phyloP scores from a whole-genome alignment of 176 grass and related monocot species.

The Musa acuminata region DNA sequence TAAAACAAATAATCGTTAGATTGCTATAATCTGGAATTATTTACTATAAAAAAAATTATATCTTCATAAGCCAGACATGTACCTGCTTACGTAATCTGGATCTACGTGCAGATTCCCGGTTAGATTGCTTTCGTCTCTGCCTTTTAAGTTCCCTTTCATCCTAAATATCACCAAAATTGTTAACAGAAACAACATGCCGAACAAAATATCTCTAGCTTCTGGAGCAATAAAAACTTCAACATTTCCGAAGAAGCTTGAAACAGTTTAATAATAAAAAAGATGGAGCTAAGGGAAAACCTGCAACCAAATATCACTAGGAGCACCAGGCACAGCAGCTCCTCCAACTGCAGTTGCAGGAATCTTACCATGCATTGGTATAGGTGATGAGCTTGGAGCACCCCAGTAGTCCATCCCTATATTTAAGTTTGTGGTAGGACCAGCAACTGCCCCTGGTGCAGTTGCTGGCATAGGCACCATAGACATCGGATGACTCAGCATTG shows the following conservation, averaged over 20 bases:
- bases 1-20: not conserved
- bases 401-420: conserved; percentile 86
- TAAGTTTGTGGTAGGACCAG: conserved; percentile 62
- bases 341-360: conserved; percentile 32
- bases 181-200: not conserved
- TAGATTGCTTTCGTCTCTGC: conserved; percentile 91
- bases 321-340: conserved; percentile 24
- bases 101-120: conserved; percentile 89
- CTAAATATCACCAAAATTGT: conserved; percentile 34
- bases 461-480: conserved; percentile 45
- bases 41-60: no score
- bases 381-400: conserved; percentile 47
- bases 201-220: not conserved
- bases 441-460: conserved; percentile 43
- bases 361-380: conserved; percentile 40
- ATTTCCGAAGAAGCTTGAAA: not conserved
- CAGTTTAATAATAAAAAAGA: not conserved
- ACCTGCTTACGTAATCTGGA: conserved; percentile 91
- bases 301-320: conserved; percentile 40
- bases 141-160: conserved; percentile 92
- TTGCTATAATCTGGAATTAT: no score
- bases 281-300: conserved; percentile 3
- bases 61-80: not conserved
- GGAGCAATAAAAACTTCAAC: not conserved
- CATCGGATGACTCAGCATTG: conserved; percentile 52